Evolutionary conservation across 495 filamentous ascomycete genomes (phyloP).

Genomic region (Hypoxylon perforatum): DNA sequence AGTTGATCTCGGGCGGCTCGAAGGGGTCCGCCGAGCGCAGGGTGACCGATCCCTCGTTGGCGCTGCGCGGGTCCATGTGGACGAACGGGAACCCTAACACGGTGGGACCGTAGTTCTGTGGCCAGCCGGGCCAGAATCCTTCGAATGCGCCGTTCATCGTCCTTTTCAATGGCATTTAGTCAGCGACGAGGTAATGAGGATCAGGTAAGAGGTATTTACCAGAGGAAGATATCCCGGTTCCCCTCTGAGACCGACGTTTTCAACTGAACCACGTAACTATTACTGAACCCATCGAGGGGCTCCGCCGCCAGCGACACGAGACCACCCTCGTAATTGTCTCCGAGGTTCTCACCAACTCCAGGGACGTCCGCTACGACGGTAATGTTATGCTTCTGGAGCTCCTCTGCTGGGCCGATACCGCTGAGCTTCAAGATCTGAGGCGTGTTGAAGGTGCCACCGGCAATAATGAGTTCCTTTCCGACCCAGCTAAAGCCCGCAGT

Average conservation of each 20-base stretch:
- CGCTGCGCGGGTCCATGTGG: conserved; percentile 49
- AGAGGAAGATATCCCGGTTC: conserved; percentile 35
- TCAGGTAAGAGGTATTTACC: conserved; percentile 24
- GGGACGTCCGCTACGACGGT: conserved; percentile 59
- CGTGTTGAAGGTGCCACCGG: conserved; percentile 66
- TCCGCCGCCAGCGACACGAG: conserved; percentile 41
- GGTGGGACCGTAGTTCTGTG: conserved; percentile 27
- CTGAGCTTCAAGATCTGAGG: conserved; percentile 67
- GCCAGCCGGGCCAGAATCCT: conserved; percentile 50
- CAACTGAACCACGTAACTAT: conserved; percentile 42
- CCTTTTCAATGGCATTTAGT: conserved; percentile 38
- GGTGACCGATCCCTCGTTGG: conserved; percentile 51
- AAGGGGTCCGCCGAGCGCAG: conserved; percentile 57
- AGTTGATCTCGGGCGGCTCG: conserved; percentile 58
- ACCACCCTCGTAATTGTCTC: conserved; percentile 62
- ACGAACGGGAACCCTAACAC: conserved; percentile 35
- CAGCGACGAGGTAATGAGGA: background rate
- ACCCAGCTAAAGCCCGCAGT: conserved; percentile 38
- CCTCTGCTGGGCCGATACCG: conserved; percentile 63
- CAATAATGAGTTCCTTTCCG: conserved; percentile 62
- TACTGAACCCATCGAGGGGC: conserved; percentile 21
- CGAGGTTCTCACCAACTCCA: conserved; percentile 66
- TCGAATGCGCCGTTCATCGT: conserved; percentile 47
- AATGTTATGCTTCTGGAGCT: conserved; percentile 61
- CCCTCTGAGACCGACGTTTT: conserved; percentile 42